Percentiles rank a stretch among this genome's conserved stretches.
Conservation (phyloP, 2,329 filamentous ascomycete species). For the Lachnum nothofagi region DNA sequence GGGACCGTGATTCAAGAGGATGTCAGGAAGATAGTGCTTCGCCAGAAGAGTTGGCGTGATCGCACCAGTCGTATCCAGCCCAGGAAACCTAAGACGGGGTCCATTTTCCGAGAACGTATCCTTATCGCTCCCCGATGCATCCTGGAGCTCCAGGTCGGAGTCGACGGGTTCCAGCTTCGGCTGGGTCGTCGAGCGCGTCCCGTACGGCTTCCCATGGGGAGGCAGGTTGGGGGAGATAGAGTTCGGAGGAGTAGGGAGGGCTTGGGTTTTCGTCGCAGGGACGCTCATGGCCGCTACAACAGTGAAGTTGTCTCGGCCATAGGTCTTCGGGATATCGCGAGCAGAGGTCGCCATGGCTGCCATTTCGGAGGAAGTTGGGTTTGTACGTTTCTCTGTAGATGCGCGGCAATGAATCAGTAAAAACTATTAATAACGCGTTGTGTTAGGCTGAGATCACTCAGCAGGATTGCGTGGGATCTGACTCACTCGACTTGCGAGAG, state of each 20-base stretch:
- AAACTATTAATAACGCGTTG: conserved; percentile 15
- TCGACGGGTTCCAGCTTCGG: conserved; percentile 60
- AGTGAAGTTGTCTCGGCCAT: conserved; percentile 65
- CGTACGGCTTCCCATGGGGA: conserved; percentile 69
- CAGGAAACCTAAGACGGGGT: conserved; percentile 28
- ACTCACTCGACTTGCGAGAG: conserved; percentile 34
- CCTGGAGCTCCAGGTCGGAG: conserved; percentile 82
- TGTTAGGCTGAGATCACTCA: conserved; percentile 2
- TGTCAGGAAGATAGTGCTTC: conserved; percentile 83
- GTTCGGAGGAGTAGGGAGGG: conserved; percentile 86
- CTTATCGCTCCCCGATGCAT: conserved; percentile 46
- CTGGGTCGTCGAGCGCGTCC: conserved; percentile 33
- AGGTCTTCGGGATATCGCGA: conserved; percentile 60
- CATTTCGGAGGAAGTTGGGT: conserved; percentile 42
- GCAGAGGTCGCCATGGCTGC: conserved; percentile 58
- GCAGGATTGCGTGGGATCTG: conserved; percentile 16
- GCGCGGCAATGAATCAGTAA: conserved; percentile 28
- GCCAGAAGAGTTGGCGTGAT: conserved; percentile 84
- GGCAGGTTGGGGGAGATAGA: conserved; percentile 86
- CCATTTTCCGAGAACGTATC: conserved; percentile 19
- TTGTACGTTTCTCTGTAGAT: conserved; percentile 31
- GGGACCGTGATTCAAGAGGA: conserved; percentile 83
- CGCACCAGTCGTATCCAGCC: conserved; percentile 67
- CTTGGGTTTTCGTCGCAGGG: conserved; percentile 49
- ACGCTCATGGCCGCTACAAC: conserved; percentile 64